phyloP scores from a whole-genome alignment of 345 rosid species.

The Syzygium aromaticum region DNA sequence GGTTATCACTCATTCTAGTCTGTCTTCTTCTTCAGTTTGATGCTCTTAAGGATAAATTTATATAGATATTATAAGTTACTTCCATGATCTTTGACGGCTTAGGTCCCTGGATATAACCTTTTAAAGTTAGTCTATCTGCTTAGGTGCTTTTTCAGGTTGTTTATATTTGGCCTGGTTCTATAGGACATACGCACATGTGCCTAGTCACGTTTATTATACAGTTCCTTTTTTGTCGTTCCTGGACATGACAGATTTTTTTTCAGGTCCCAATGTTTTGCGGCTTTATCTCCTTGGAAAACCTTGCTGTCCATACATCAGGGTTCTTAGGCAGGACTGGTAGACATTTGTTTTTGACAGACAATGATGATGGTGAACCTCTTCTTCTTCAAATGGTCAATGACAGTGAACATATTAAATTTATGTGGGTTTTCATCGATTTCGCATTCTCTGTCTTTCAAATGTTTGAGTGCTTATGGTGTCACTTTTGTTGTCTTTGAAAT shows the following conservation, averaged over 20 bases:
- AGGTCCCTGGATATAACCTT: not conserved
- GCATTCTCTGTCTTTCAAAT: not conserved
- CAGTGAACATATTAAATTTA: conserved; percentile 59
- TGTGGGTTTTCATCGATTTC: conserved; percentile 38
- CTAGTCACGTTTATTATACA: not conserved
- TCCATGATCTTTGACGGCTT: not conserved
- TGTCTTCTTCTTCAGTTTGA: not conserved
- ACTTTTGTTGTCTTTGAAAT: not conserved
- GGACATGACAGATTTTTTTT: not conserved
- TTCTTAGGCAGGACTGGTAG: conserved; percentile 76
- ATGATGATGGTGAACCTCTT: conserved; percentile 50
- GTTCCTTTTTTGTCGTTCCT: not conserved
- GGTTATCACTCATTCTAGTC: conserved; percentile 23
- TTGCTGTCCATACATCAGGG: conserved; percentile 50
- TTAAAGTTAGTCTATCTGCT: not conserved
- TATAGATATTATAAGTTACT: not conserved
- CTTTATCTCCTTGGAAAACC: conserved; percentile 45
- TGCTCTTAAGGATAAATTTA: not conserved
- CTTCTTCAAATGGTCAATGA: conserved; percentile 70
- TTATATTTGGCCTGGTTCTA: not conserved
- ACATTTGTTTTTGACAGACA: conserved; percentile 71
- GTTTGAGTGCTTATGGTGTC: not conserved
- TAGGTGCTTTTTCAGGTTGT: not conserved
- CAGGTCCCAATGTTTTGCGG: conserved; percentile 81
- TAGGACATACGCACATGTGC: not conserved